Evolutionary conservation across 371 early-diverging fungal genomes (phyloP), one percentile per base, ranked within the genome.

Genomic region (Mortierella sp.): DNA sequence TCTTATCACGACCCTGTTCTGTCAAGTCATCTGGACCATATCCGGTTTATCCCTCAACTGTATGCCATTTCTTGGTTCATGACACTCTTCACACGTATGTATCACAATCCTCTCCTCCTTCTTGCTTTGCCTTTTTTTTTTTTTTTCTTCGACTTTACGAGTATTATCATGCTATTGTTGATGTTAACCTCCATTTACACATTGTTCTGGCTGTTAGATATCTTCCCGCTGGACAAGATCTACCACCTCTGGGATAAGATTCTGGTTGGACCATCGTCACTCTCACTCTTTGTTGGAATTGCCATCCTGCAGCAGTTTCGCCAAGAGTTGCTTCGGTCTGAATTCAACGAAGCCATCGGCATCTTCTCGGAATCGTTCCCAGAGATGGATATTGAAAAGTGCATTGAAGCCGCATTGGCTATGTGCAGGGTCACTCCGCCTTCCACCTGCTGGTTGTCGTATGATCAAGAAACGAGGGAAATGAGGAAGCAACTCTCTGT

Each of bases 31-130:
- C 64, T 93, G 43, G 82, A 84, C 26, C 63, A 65, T 7, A 87
- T 93, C 51, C 88, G 88, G 2, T 88, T 93, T 50, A 73, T 82
- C 24, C 93, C 93, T 4, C 89, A 93, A 27, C 76, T 93, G 8
- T 95, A 90, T 64, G 93, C 94, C 12, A 92, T 95, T 18, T 89
- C 93, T 9, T 95, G 94, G 92, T 90, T 93, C 61, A 82, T 93
- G 79, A 93, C 94, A 0, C 69, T 93, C 18, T 94, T 92, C 71
- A 90, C 94, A 1, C 93, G 91, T 89, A 84, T 2, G 51, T 50
- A 10, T 50, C 30, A 14, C 14, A 24, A 6, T 16, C 24, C 13
- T 2, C 8, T 26, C 16, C 38, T 9, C 24, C 27, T 39, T 28
- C 48, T 46, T n/a, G 13, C 47, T 48, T 52, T 38, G 38, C 24